phyloP scores from a whole-genome alignment of 768 basidiomycete genomes.

The Mycena latifolia region DNA sequence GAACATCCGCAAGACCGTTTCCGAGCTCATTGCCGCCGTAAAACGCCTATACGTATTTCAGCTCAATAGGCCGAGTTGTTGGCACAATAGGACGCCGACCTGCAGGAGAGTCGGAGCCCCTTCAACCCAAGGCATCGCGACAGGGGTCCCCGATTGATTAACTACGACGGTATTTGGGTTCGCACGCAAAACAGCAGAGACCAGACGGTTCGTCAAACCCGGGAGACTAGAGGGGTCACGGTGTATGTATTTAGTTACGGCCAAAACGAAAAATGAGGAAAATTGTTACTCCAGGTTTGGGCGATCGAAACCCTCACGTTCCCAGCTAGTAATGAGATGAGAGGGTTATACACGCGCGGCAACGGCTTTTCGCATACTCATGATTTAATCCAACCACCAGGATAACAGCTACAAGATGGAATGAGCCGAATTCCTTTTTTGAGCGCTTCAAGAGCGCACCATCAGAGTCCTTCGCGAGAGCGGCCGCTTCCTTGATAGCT shows the following conservation, averaged over 20 bases:
- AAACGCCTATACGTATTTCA: conserved; percentile 52
- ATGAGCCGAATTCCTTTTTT: not conserved
- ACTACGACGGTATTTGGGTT: conserved; percentile 69
- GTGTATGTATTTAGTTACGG: too few relatives aligned
- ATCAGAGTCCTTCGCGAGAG: conserved; percentile 54
- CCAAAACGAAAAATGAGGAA: not conserved
- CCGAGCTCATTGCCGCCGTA: conserved; percentile 70
- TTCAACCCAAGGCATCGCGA: conserved; percentile 68
- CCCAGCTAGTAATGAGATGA: conserved; percentile 49
- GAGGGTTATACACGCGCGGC: not conserved
- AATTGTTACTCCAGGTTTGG: conserved; percentile 52
- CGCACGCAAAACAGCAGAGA: conserved; percentile 59
- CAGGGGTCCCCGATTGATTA: conserved; percentile 67
- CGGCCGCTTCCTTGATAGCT: conserved; percentile 56
- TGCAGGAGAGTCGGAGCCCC: conserved; percentile 50
- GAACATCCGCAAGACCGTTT: conserved; percentile 67
- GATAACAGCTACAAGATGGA: conserved; percentile 49
- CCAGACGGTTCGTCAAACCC: conserved; percentile 63
- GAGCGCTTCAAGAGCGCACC: conserved; percentile 40
- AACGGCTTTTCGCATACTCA: conserved; percentile 50
- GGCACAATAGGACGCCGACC: conserved; percentile 39
- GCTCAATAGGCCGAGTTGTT: conserved; percentile 2
- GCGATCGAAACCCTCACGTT: conserved; percentile 74
- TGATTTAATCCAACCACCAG: conserved; percentile 68
- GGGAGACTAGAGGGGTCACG: conserved; percentile 56